Evolutionary conservation across 2,329 filamentous ascomycete genomes (phyloP).

Genomic region (Scedosporium apiospermum): DNA sequence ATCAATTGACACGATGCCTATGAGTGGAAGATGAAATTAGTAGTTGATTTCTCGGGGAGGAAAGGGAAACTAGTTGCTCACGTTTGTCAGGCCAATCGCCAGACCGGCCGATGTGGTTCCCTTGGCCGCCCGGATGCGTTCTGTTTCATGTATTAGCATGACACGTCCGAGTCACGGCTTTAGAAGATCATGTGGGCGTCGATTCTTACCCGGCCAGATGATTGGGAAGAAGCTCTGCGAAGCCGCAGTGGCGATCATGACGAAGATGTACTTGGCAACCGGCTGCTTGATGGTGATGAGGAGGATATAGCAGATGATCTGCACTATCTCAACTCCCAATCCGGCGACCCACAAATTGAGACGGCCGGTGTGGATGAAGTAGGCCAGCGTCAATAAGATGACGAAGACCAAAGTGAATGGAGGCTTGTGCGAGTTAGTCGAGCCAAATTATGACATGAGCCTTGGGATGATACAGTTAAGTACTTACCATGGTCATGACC

Average conservation of each 20-base stretch:
- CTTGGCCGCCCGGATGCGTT: conserved; percentile 26
- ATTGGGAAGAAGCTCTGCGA: conserved; percentile 28
- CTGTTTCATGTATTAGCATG: conserved; percentile 9
- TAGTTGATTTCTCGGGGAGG: neutral
- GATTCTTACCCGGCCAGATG: conserved; percentile 22
- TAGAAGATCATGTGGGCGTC: neutral
- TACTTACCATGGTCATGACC: conserved; percentile 17
- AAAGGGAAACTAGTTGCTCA: conserved; percentile 6
- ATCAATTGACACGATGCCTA: conserved; percentile 21
- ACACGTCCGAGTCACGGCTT: too few species aligned
- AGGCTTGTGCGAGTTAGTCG: conserved; percentile 6
- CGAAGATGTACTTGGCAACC: conserved; percentile 27
- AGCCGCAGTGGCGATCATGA: conserved; percentile 28
- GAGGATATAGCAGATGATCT: conserved; percentile 27
- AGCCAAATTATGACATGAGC: neutral
- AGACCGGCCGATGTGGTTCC: conserved; percentile 27
- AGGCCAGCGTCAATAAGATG: conserved; percentile 15
- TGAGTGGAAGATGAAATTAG: neutral
- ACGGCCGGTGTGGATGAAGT: conserved; percentile 12
- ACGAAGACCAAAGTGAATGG: conserved; percentile 16
- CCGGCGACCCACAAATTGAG: conserved; percentile 16
- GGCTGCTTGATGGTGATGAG: conserved; percentile 24
- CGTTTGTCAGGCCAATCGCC: conserved; percentile 26
- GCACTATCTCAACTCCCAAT: conserved; percentile 19
- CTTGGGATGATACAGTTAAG: neutral